Evolutionary conservation across 306 rosid species (phyloP).

Genomic region (Boehmeria nivea): DNA sequence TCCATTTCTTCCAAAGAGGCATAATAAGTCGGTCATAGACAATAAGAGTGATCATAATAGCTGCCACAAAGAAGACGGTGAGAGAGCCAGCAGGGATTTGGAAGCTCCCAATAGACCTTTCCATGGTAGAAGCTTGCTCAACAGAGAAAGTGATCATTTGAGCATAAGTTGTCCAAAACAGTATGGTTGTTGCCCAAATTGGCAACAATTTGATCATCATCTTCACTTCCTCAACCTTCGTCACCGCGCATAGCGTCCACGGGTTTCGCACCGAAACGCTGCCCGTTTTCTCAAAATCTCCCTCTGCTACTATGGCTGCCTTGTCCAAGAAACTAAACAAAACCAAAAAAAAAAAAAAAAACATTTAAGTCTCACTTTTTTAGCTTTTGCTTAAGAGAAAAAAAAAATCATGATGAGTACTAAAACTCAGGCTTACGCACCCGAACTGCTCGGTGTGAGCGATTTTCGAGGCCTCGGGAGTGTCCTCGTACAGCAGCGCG

Average conservation of each 20-base stretch:
- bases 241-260: conserved; percentile 69
- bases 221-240: conserved; percentile 88
- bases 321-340: conserved; percentile 88
- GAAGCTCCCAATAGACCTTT: conserved; percentile 53
- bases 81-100: conserved; percentile 91
- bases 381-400: no score
- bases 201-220: conserved; percentile 83
- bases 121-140: conserved; percentile 92
- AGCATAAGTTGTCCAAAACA: conserved; percentile 88
- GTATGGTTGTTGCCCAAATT: conserved; percentile 90
- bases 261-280: conserved; percentile 49
- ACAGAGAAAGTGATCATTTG: conserved; percentile 95
- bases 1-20: conserved; percentile 77
- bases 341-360: not conserved
- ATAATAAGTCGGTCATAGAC: conserved; percentile 68
- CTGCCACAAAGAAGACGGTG: conserved; percentile 77
- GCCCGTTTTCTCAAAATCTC: conserved; percentile 42
- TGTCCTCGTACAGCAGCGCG: conserved; percentile 53
- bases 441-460: conserved; percentile 56
- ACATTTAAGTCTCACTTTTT: no score
- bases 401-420: no score
- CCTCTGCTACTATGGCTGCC: conserved; percentile 61
- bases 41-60: conserved; percentile 65
- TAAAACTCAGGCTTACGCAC: no score
- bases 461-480: conserved; percentile 57